phyloP scores from a whole-genome alignment of 2,329 filamentous ascomycete genomes.

The Aspergillus cejpii region DNA sequence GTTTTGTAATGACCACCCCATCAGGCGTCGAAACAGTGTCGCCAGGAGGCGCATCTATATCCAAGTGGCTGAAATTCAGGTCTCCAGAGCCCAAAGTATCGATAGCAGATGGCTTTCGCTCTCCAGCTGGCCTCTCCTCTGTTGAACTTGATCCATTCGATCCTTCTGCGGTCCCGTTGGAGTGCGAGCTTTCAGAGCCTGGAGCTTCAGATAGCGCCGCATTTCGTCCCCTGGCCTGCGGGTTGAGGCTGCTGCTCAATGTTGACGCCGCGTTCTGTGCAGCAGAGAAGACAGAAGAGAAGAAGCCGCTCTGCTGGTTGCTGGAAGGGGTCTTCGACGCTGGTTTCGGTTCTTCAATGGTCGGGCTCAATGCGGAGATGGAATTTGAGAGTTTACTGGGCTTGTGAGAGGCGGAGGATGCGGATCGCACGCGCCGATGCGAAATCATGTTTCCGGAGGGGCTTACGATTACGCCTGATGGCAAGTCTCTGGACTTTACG shows the following conservation, averaged over 20 bases:
- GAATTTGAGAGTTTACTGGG: slow-evolving; percentile 85
- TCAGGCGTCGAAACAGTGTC: slow-evolving; percentile 34
- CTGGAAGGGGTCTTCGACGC: slow-evolving; percentile 51
- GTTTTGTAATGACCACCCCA: slow-evolving; percentile 34
- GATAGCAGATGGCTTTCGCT: slow-evolving; percentile 65
- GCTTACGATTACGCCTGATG: slow-evolving; percentile 51
- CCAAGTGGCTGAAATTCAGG: slow-evolving; percentile 80
- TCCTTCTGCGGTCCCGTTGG: slow-evolving; percentile 25
- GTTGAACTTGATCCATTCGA: slow-evolving; percentile 17
- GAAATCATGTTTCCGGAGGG: slow-evolving; percentile 65
- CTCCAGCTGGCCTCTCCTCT: slow-evolving; percentile 28
- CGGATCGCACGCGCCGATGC: slow-evolving; percentile 58
- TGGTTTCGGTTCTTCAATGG: slow-evolving; percentile 56
- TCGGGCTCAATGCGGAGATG: slow-evolving; percentile 64
- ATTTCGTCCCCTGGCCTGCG: slow-evolving; percentile 43
- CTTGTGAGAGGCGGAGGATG: slow-evolving; percentile 46
- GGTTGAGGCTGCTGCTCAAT: slow-evolving; percentile 58
- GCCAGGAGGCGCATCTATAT: slow-evolving; percentile 50
- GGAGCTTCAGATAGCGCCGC: slow-evolving; percentile 27
- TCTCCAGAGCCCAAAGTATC: slow-evolving; percentile 86
- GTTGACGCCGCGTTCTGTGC: slow-evolving; percentile 87
- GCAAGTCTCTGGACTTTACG: slow-evolving; percentile 23
- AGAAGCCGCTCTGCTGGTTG: slow-evolving; percentile 62
- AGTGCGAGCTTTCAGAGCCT: slow-evolving; percentile 24
- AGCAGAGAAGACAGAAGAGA: slow-evolving; percentile 85